Evolutionary conservation across 2,329 filamentous ascomycete species (phyloP).

Genomic region (Amylocarpus encephaloides): DNA sequence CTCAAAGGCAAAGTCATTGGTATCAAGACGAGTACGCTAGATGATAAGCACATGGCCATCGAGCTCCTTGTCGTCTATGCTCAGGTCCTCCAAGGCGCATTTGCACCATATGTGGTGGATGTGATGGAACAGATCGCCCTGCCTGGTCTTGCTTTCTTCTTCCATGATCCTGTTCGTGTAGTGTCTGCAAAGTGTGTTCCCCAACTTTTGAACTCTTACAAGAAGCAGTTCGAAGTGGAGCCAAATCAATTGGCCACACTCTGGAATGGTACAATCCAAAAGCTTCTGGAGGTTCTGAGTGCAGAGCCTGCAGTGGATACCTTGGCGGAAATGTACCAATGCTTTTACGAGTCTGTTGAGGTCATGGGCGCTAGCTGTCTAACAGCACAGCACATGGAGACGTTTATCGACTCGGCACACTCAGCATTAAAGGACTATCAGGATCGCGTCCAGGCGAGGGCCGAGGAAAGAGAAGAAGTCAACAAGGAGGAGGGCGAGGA

Average conservation of each 20-base stretch:
- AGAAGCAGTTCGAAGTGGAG: constrained; percentile 77
- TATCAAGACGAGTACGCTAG: constrained; percentile 92
- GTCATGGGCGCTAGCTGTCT: constrained; percentile 84
- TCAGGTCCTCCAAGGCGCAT: constrained; percentile 86
- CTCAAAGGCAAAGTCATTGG: constrained; percentile 97
- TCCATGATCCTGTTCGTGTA: constrained; percentile 94
- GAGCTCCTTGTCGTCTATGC: constrained; percentile 96
- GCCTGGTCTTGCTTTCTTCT: constrained; percentile 94
- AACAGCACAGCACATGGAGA: constrained; percentile 69
- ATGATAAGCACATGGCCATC: constrained; percentile 99
- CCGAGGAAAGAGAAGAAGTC: constrained; percentile 68
- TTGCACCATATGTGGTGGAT: constrained; percentile 84
- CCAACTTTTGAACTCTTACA: constrained; percentile 87
- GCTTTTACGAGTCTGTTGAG: constrained; percentile 97
- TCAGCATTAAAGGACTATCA: constrained; percentile 91
- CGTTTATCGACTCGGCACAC: constrained; percentile 80
- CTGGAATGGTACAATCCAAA: constrained; percentile 81
- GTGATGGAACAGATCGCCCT: constrained; percentile 97
- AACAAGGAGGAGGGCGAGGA: constrained; percentile 87
- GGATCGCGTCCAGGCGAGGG: constrained; percentile 71
- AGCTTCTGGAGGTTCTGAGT: constrained; percentile 85
- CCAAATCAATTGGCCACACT: constrained; percentile 75
- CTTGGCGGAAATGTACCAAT: constrained; percentile 97
- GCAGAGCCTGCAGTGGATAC: constrained; percentile 95
- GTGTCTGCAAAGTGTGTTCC: constrained; percentile 93